Base-by-base conservation (phyloP, 192 early-diverging fungal species). In the Physocladia obscura region DNA sequence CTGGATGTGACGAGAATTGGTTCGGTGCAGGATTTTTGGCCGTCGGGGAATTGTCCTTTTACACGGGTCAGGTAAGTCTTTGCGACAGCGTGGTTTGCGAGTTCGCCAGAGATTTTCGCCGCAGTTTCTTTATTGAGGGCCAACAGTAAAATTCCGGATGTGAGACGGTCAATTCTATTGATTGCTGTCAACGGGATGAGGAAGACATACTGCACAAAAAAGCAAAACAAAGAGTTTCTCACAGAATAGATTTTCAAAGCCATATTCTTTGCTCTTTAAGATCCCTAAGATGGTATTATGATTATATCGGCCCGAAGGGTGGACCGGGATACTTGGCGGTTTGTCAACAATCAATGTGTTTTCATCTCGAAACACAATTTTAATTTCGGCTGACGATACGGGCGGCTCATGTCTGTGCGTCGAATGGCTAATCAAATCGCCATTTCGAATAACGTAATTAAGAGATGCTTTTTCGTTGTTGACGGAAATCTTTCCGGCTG, bases 331-430 rank as follows among this genome's bases (percentile, higher is more conserved):
- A 49, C 91, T 91, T 11, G 83, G 86, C 1, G 97, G 97, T 77
- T 98, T 98, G 75, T 93, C 85, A 6, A 98, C 82, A 21, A 96
- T 86, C 59, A 95, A 79, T n/a, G 89, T 81, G 27, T 90, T 79
- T 11, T 88, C 84, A 29, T 84, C 71, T 17, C 79, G 52, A 30
- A 77, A 49, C 0, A 97, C 85, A 13, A 98, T 84, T 5, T 79
- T 75, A 34, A 96, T 79, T 26, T 40, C 44, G n/a, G 79, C 48
- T 17, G 81, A 82, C 1, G 89, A 85, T 0, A 96, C 89, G 8
- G 95, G 94, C 3, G 97, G 97, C 76, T 98, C 97, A 75, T 98
- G 97, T 0, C 97, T 88, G 79, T 98, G 97, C 30, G 92, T 90
- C 19, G 83, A 76, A 70, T 96, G 94, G 4, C 81, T 82, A 37